These are phyloP conservation scores for Cydonia oblonga DNA, from an alignment of 331 rosid species.

Conservation along the genomic window DNA sequence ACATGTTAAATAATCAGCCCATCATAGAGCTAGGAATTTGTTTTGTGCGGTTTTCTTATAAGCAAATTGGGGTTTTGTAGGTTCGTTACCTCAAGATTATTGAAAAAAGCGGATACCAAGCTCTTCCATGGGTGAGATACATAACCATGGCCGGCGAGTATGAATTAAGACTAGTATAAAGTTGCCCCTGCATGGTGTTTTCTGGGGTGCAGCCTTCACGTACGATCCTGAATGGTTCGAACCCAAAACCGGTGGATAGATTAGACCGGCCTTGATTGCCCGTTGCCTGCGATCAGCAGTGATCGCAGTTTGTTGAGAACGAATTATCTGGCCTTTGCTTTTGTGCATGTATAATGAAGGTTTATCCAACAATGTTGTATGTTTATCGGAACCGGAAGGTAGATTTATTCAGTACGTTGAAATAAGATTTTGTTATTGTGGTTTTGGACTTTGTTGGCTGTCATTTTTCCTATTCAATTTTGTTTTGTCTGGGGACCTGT, in stretches of 20 bases:
- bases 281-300: background rate
- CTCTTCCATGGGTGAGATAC: constrained; percentile 99
- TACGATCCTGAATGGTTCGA: constrained; percentile 15
- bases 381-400: constrained; percentile 25
- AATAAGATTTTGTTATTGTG: background rate
- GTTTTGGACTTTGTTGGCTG: background rate
- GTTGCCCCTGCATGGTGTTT: constrained; percentile 5
- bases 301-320: background rate
- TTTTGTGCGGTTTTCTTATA: background rate
- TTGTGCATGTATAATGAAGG: constrained; percentile 17
- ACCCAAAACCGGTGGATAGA: constrained; percentile 17
- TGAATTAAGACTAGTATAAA: constrained; percentile 77
- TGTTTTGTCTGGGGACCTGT: background rate
- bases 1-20: background rate
- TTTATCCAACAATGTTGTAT: constrained; percentile 12
- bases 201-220: constrained; percentile 17
- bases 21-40: background rate
- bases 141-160: constrained; percentile 98
- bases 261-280: constrained; percentile 2
- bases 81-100: constrained; percentile 98
- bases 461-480: constrained; percentile 10
- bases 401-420: constrained; percentile 5
- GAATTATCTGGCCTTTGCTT: background rate
- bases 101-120: constrained; percentile 99
- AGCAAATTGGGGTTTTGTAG: constrained; percentile 30